Percentiles rank a stretch among this genome's conserved stretches.
Conservation (phyloP, 169 alveolate genomes). For the Plasmodium ovale region DNA sequence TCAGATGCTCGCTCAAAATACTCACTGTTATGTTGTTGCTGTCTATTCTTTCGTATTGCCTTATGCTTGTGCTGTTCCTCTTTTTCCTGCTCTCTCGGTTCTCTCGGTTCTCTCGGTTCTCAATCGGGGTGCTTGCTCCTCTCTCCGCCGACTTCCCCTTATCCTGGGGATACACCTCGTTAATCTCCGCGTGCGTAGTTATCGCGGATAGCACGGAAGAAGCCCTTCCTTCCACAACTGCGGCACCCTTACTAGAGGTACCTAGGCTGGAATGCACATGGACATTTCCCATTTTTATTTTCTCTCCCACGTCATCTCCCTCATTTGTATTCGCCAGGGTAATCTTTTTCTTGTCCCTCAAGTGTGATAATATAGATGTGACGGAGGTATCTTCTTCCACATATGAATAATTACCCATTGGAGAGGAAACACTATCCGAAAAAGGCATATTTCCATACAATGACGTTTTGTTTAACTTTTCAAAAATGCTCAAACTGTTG, state of each 20-base stretch:
- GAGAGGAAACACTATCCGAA: background rate
- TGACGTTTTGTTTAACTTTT: constrained; percentile 65
- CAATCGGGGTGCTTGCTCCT: background rate
- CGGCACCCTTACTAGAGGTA: too few relatives aligned
- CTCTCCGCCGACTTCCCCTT: background rate
- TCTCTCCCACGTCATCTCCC: too few relatives aligned
- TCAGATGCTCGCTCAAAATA: constrained; percentile 86
- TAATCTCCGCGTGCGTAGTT: background rate
- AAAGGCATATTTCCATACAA: constrained; percentile 26
- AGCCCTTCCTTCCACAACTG: too few relatives aligned
- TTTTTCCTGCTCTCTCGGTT: background rate
- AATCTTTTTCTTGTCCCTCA: constrained; percentile 33
- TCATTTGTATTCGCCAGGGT: background rate
- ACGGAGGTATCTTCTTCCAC: background rate
- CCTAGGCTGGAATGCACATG: too few relatives aligned
- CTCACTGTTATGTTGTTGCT: constrained; percentile 71
- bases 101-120: background rate
- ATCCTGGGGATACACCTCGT: background rate
- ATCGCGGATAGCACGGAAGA: too few relatives aligned
- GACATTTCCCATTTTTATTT: background rate
- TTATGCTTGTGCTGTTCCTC: too few relatives aligned
- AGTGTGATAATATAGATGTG: constrained; percentile 10
- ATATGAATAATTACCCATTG: background rate
- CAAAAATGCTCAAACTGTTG: constrained; percentile 43
- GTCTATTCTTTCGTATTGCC: constrained; percentile 35